These are phyloP conservation scores for Saccharomycopsis vini DNA, from an alignment of 805 yeast species.

Conservation along the genomic window DNA sequence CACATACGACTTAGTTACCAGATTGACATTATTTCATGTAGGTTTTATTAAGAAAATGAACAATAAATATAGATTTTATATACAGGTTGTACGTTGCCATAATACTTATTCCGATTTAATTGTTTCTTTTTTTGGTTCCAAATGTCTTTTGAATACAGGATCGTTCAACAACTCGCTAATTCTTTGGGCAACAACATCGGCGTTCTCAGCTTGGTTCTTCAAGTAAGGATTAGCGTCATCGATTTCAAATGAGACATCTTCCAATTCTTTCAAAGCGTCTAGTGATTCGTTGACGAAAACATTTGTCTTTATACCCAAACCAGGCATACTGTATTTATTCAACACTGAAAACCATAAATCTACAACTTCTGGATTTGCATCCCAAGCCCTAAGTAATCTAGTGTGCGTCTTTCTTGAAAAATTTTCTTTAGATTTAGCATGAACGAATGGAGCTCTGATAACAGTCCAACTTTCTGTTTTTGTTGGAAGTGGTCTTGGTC, in stretches of 20 bases:
- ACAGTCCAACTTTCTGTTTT: slow-evolving; percentile 89
- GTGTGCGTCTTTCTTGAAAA: slow-evolving; percentile 81
- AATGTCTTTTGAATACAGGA: slow-evolving; percentile 41
- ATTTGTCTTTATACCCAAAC: slow-evolving; percentile 75
- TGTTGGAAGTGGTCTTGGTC: slow-evolving; percentile 58
- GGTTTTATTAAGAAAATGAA: too few relatives aligned
- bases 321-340: slow-evolving; percentile 66
- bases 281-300: slow-evolving; percentile 47
- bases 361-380: slow-evolving; percentile 74
- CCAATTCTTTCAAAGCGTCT: slow-evolving; percentile 32
- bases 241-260: slow-evolving; percentile 23
- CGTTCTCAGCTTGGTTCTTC: slow-evolving; percentile 18
- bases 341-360: slow-evolving; percentile 76
- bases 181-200: slow-evolving; percentile 42
- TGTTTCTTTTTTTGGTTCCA: slow-evolving; percentile 4
- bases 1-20: too few relatives aligned
- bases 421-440: slow-evolving; percentile 90
- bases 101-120: neutral
- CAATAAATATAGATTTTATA: too few relatives aligned
- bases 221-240: slow-evolving; percentile 18
- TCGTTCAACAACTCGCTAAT: slow-evolving; percentile 54
- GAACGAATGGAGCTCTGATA: slow-evolving; percentile 85
- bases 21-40: too few relatives aligned
- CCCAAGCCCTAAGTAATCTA: slow-evolving; percentile 67
- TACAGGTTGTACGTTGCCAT: too few relatives aligned